Percentiles rank a stretch among this genome's conserved stretches.
Conservation (phyloP, 2,329 filamentous ascomycete genomes). For the Dactylellina sp. region DNA sequence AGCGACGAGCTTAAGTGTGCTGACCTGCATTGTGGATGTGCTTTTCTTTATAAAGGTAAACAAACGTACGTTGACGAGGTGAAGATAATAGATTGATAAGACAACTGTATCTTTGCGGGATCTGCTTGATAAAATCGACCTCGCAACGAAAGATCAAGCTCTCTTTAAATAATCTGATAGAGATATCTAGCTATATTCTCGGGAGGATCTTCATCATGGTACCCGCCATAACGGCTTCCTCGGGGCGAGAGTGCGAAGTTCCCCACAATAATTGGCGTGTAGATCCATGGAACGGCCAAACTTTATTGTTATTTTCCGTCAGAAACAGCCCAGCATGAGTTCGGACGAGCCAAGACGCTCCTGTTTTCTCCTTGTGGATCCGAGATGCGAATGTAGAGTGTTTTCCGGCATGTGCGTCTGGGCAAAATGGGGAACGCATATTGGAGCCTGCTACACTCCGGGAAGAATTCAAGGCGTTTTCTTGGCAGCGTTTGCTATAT, state of each 20-base stretch:
- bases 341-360: constrained; percentile 29
- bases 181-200: no score
- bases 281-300: constrained; percentile 48
- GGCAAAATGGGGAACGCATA: no score
- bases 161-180: no score
- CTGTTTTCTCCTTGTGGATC: constrained; percentile 48
- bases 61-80: no score
- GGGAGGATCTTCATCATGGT: no score
- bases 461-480: constrained; percentile 12
- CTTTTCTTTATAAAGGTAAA: no score
- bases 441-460: no score
- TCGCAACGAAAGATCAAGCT: no score
- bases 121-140: no score
- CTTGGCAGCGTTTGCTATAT: constrained; percentile 47
- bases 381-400: neutral
- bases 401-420: neutral
- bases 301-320: constrained; percentile 51
- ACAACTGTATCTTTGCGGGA: no score
- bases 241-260: constrained; percentile 26
- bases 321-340: neutral
- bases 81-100: no score
- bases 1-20: constrained; percentile 58
- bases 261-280: constrained; percentile 29
- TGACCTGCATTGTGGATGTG: constrained; percentile 31
- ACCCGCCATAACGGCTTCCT: constrained; percentile 17